Percentiles rank a stretch among this genome's conserved stretches.
phyloP scores from a whole-genome alignment of 83 land plant genomes.

The Larix sibirica region DNA sequence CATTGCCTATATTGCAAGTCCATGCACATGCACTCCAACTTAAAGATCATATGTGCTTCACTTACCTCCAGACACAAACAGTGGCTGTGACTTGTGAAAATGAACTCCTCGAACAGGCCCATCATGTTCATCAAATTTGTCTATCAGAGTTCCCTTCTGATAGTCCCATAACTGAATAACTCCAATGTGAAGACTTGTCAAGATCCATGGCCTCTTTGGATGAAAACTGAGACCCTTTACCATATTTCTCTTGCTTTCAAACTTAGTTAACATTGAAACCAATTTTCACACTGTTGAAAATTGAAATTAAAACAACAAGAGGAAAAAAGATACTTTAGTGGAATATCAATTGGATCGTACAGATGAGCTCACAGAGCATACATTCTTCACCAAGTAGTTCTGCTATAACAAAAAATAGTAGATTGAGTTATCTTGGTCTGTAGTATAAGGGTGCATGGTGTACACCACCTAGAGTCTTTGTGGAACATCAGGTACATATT shows the following conservation, averaged over 20 bases:
- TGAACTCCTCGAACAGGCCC: constrained; percentile 82
- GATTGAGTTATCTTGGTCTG: constrained; percentile 75
- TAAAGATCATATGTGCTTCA: neutral
- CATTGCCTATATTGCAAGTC: neutral
- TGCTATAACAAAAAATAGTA: constrained; percentile 74
- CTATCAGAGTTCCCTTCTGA: constrained; percentile 71
- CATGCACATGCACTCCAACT: neutral
- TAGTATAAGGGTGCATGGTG: constrained; percentile 89
- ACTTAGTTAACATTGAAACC: constrained; percentile 65
- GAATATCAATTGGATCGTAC: too few relatives aligned
- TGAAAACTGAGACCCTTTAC: constrained; percentile 89
- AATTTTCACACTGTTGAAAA: too few relatives aligned
- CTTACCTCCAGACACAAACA: constrained; percentile 79
- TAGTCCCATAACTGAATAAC: constrained; percentile 87
- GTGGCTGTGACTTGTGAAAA: constrained; percentile 78
- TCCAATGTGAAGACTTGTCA: constrained; percentile 84
- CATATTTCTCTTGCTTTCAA: constrained; percentile 82
- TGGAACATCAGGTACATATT: constrained; percentile 72
- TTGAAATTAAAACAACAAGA: too few relatives aligned
- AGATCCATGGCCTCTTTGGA: constrained; percentile 76
- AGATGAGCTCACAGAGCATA: constrained; percentile 22
- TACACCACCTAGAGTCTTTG: constrained; percentile 87
- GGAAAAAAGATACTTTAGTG: too few relatives aligned
- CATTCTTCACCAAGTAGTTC: constrained; percentile 76
- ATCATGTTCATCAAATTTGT: constrained; percentile 74